Evolutionary conservation across 2,329 filamentous ascomycete species (phyloP), one percentile per base, ranked within the genome.

Genomic region (Cryoendolithus antarcticus): DNA sequence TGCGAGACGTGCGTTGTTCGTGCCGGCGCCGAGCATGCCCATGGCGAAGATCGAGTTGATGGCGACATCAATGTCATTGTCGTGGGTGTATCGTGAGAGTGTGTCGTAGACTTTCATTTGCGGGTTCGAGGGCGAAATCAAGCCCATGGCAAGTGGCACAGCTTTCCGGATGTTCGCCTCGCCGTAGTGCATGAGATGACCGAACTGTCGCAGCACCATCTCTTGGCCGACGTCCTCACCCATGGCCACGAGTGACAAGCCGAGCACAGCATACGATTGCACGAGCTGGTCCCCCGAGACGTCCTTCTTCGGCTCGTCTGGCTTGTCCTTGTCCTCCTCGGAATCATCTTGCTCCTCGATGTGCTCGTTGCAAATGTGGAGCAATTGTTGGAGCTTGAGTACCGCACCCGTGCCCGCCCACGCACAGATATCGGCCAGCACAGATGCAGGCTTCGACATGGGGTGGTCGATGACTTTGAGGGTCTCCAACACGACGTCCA

Each of bases 81-180:
- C 91, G 73, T 98, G 91, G 47, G 83, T 93, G 72, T 98, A 98
- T 57, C 91, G 75, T 37, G 91, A 98, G 8, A 98, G 71, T 1
- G 91, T 98, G 62, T 98, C 91, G 67, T 98, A 98, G 35, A 98
- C 84, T 72, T 96, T 98, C 89, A 98, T 98, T 62, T 98, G 93
- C 8, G 91, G 91, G 67, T 98, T 98, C 66, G 86, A 95, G 9
- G 93, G 86, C 64, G 85, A 94, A 57, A 98, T 81, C 39, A 98
- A 74, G 55, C 88, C 93, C 86, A 98, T 93, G 19, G 91, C 91
- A 39, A 98, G 72, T 29, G 91, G 91, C 24, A 98, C 91, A 12
- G 88, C 89, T 58, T 91, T 91, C 46, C 91, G 82, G 53, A 98
- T 98, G 60, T 98, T 96, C 57, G 88, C 74, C 62, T 95, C 89